Base-by-base conservation (phyloP, 805 yeast species). In the Candida insectalens region DNA sequence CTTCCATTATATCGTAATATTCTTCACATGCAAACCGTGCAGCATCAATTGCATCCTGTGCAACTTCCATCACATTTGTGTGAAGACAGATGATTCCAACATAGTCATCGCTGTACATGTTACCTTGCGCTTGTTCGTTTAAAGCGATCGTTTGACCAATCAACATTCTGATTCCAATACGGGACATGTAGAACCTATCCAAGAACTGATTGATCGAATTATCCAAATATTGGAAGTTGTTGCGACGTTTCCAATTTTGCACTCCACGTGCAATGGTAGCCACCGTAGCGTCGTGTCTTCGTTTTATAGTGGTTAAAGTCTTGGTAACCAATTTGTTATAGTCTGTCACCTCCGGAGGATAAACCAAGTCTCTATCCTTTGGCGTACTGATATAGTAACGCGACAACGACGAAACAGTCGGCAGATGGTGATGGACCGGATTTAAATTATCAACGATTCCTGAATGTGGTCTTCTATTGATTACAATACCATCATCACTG, bases 81-180 rank as follows among this genome's bases (percentile, higher is more conserved):
- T 79, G 74, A 13, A 92, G 76, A 53, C 94, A 83, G 29, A 85
- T 83, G 38, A 87, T 84, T 3, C 96, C 95, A 25, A 85, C 95
- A 55, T 81, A 87, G 51, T 83, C 77, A 23, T 66, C 68, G 32
- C 55, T 53, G 14, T 65, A 71, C 70, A 59, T 76, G 35, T 47
- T 49, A 14, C 49, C 47, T 19, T 39, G 41, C 17, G 50, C 42
- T 28, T 51, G 57, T 27, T 47, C 47, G 27, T 52, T 50, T 33
- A 85, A 67, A 1, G 95, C 89, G 43, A 85, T 79, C 48, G 85
- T 94, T 60, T 85, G 96, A n/a, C 95, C 96, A 49, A 85, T 83
- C 27, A 85, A 68, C 94, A 87, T 87, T 43, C 96, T 69, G 40
- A 87, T 87, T 2, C 96, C 96, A 41, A 87, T 87, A 38, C 95